Evolutionary conservation across 169 alveolate species (phyloP), one percentile per base, ranked within the genome.

Genomic region (Cryptosporidium parvum): DNA sequence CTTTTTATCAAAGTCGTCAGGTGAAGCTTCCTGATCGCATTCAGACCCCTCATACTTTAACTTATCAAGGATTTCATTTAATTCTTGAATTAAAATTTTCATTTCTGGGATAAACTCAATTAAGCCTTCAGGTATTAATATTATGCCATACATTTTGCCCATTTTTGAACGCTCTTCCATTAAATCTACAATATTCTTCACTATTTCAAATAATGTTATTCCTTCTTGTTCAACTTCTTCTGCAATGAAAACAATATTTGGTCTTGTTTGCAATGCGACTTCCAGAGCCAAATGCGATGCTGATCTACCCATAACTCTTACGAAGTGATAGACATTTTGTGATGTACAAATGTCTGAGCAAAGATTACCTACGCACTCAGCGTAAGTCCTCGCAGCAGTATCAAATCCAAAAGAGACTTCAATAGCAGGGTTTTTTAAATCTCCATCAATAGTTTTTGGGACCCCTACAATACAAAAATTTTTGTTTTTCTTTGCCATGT

Each of bases 371-470:
- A 98, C 97, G 35, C 96, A 89, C 85, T 97, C 99, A 68, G 99
- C 95, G 87, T 98, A 98, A 21, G 98, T 96, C 73, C 96, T 95
- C 45, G 99, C 97, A 18, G 99, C 99, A n/a, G 99, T 97, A 93
- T 98, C 99, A 85, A 98, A 97, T 14, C 99, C 99, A 93, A 98
- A 98, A 59, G 99, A 96, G 58, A 97, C 97, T 91, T 98, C 99
- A 35, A 98, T 96, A 92, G 96, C 96, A 58, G 96, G 96, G 72
- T 97, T 95, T 92, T 96, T 97, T 86, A 98, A 93, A 93, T 98
- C 99, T 26, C 99, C 99, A 89, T 98, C 99, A 70, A 98, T 98
- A 3, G 99, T 98, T 94, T 98, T 98, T 1, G 99, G 99, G 21
- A 97, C 96, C 3, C 99, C 99, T 26, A 97, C 94, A 23, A 98